Conservation (phyloP, 164 flowering plant species). For the Echeveria elegans region DNA sequence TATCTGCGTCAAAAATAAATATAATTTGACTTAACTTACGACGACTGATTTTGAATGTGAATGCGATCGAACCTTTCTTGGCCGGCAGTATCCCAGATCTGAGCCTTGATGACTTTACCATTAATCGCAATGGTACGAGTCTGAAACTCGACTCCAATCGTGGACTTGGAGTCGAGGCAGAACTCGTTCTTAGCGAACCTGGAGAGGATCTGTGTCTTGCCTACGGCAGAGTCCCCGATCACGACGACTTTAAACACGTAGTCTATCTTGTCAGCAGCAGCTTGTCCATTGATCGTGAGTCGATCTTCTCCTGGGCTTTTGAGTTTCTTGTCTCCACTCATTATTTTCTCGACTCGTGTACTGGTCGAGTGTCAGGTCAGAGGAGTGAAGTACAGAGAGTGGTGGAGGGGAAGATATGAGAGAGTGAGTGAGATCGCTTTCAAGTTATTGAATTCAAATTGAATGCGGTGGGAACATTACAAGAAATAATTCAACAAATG, state of each 20-base stretch:
- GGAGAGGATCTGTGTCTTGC: slow-evolving; percentile 5
- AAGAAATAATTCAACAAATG: not conserved
- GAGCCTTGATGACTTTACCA: slow-evolving; percentile 63
- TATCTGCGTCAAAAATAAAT: slow-evolving; percentile 34
- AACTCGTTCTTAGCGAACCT: slow-evolving; percentile 4
- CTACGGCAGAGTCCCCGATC: not conserved
- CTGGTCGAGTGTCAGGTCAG: not conserved
- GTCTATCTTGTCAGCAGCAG: not conserved
- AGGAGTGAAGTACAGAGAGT: not conserved
- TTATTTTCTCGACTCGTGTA: not conserved
- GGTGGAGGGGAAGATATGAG: not conserved
- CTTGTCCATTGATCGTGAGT: not conserved
- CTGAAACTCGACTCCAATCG: slow-evolving; percentile 81
- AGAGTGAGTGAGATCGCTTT: slow-evolving; percentile 2
- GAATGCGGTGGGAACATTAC: not conserved
- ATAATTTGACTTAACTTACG: not conserved
- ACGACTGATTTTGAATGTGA: not conserved
- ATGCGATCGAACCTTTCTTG: not conserved
- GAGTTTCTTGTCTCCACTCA: not conserved
- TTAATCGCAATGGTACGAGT: slow-evolving; percentile 49
- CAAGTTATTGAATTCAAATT: not conserved
- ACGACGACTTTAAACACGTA: slow-evolving; percentile 1
- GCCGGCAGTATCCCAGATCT: slow-evolving; percentile 8
- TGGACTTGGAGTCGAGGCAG: slow-evolving; percentile 24
- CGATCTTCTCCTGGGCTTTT: not conserved